phyloP scores from a whole-genome alignment of 78 protist genomes.

The Cyanophora paradoxa region DNA sequence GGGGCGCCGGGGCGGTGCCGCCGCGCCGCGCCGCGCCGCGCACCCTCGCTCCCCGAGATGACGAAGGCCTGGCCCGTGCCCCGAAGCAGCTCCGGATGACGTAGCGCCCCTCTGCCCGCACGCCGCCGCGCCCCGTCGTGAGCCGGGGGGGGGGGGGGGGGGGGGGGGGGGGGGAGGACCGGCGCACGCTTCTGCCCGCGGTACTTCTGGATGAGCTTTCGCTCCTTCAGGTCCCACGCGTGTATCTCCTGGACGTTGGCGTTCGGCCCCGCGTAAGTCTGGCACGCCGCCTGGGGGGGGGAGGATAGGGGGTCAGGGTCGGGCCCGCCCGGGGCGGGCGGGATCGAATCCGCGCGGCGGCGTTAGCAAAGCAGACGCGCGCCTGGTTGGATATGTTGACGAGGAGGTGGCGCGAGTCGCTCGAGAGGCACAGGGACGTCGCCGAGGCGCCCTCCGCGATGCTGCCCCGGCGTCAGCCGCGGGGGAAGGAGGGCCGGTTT shows the following conservation, averaged over 20 bases:
- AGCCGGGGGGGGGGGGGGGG: too few species aligned
- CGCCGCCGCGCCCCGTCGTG: conserved; percentile 19
- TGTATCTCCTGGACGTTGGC: conserved; percentile 48
- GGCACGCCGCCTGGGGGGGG: neutral
- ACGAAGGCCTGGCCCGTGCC: conserved; percentile 58
- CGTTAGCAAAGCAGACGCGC: too few species aligned
- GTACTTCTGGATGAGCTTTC: conserved; percentile 33
- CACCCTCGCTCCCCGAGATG: conserved; percentile 7
- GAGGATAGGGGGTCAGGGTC: neutral
- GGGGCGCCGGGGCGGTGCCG: too few species aligned
- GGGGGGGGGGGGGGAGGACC: neutral
- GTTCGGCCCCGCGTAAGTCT: neutral
- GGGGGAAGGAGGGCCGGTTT: too few species aligned
- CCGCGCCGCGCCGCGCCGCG: neutral
- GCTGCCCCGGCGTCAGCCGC: too few species aligned
- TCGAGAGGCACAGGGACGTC: conserved; percentile 42
- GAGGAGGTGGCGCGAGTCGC: conserved; percentile 23
- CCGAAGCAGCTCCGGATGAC: conserved; percentile 70
- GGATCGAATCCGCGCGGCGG: too few species aligned
- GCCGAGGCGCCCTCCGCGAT: conserved; percentile 46
- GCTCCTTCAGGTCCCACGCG: conserved; percentile 52
- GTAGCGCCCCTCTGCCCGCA: conserved; percentile 44
- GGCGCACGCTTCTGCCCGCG: conserved; percentile 16
- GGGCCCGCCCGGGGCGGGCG: too few species aligned
- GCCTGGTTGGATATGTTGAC: neutral